Base-by-base conservation (phyloP, 257 asterid species). In the Mitragyna speciosa region DNA sequence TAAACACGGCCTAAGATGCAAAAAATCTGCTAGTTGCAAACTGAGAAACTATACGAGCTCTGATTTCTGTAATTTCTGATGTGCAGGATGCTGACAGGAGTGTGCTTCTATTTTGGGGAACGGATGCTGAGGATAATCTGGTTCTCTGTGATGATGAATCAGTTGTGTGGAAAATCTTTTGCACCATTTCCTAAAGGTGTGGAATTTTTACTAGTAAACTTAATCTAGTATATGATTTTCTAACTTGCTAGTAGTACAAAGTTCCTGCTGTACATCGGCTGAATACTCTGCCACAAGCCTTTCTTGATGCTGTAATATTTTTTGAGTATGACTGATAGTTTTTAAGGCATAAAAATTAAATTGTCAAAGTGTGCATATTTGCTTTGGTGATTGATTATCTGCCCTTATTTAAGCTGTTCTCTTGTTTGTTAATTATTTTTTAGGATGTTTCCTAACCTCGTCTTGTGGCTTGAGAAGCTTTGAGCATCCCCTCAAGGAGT, bases 161-260 rank as follows among this genome's bases (percentile, higher is more conserved):
- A 17, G 31, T 78, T 75, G 82, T 81, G 85, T 72, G 89, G 84
- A 68, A 86, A 61, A 51, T 86, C 87, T 52, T 78, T 49, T 51
- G 89, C 87, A 30, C 84, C 83, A 58, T 83, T 86, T 81, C 89
- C 89, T 66, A 83, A 81, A 81, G 89, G 87, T 83, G 81, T 15
- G 36, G 56, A 39, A 17, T 14, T n/a, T 58, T 11, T 6, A 43
- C 59, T 24, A 72, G 20, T 9, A 58, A 11, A 31, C 28, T 20
- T 5, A n/a, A 26, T 15, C 19, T 69, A 19, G 22, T 63, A 24
- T 16, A 26, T 31, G 66, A 51, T 17, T 30, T 73, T 58, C 65
- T 73, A 30, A 36, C 49, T 33, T 52, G 14, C 39, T 52, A 43
- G 47, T 52, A 51, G 31, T 20, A 26, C 15, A 19, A 45, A 51